These are phyloP conservation scores for Fusarium annulatum DNA, from an alignment of 2,329 filamentous ascomycete genomes.

Conservation along the genomic window DNA sequence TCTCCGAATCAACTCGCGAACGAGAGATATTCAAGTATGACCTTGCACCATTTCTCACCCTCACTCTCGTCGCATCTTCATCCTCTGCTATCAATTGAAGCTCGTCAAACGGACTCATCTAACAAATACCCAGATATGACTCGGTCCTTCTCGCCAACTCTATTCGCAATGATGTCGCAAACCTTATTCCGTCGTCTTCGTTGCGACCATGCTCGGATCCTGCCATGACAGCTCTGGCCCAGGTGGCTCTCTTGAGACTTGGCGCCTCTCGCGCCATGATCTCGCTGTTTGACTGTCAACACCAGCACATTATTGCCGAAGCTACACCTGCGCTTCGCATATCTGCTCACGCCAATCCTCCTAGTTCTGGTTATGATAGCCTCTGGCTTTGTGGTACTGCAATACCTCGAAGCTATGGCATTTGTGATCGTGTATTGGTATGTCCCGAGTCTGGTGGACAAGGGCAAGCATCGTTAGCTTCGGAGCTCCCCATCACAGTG, in stretches of 20 bases:
- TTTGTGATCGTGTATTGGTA: conserved; percentile 46
- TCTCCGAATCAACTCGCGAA: conserved; percentile 45
- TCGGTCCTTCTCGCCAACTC: conserved; percentile 30
- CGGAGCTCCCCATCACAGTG: conserved; percentile 48
- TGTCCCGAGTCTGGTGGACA: background rate
- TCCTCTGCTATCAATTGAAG: background rate
- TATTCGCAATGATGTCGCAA: conserved; percentile 39
- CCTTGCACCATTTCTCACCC: background rate
- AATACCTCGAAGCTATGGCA: conserved; percentile 44
- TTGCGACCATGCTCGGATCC: conserved; percentile 50
- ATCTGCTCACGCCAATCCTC: conserved; percentile 38
- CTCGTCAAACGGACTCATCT: background rate
- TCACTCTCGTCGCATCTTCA: background rate
- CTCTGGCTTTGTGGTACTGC: conserved; percentile 49
- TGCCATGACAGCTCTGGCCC: conserved; percentile 61
- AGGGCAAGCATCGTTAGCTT: background rate
- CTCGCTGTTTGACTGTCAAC: conserved; percentile 61
- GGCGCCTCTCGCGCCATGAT: conserved; percentile 57
- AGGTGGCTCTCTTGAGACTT: conserved; percentile 59
- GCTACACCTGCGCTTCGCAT: conserved; percentile 57
- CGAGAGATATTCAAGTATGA: conserved; percentile 49
- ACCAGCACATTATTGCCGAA: conserved; percentile 64
- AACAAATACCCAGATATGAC: conserved; percentile 25
- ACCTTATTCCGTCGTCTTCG: conserved; percentile 37
- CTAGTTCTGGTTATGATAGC: background rate